Evolutionary conservation across 352 stramenopile species (phyloP), one percentile per base, ranked within the genome.

Genomic region (Pythium scleroteichum): DNA sequence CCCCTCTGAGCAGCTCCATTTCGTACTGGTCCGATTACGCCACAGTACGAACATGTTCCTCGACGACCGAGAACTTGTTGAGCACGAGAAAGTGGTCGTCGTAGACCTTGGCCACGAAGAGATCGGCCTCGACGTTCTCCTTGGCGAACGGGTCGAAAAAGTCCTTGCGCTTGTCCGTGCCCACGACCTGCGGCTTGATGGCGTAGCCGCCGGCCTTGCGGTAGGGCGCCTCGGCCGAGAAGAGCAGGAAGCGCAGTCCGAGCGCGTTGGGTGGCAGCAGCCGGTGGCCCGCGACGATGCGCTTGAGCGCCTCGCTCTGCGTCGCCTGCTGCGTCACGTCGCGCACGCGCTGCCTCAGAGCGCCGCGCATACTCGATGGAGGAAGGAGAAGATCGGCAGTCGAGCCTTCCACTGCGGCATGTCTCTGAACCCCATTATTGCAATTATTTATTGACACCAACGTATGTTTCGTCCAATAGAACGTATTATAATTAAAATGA

Each of bases 51-150:
- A 92, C 76, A 47, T 92, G 85, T 55, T 91, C 82, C 46, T 92
- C 79, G 32, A 89, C 82, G 26, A 94, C 69, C 12, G 75, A 82
- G 47, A 91, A 94, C 66, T 94, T 94, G 66, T 94, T 92, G 38
- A 94, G 75, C 53, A 92, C 73, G 53, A 94, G 72, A 68, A 90
- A 89, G 69, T 94, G 82, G 24, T 79, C 85, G 44, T 63, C 79
- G 52, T 90, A 71, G 26, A 94, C 58, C 44, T 78, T 73, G 24
- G 67, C 62, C 20, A 94, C 58, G 38, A 91, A 88, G 9, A 94
- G 57, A 53, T 92, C 85, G 23, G 72, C 55, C 57, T 94, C 85
- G 16, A 92, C 59, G 45, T 89, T 74, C 46, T 90, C 79, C 50
- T 85, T 76, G 6, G 77, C 78, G 56, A 94, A 94, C 32, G 85